phyloP scores from a whole-genome alignment of 441 rosid genomes.

The Populus hybrid region DNA sequence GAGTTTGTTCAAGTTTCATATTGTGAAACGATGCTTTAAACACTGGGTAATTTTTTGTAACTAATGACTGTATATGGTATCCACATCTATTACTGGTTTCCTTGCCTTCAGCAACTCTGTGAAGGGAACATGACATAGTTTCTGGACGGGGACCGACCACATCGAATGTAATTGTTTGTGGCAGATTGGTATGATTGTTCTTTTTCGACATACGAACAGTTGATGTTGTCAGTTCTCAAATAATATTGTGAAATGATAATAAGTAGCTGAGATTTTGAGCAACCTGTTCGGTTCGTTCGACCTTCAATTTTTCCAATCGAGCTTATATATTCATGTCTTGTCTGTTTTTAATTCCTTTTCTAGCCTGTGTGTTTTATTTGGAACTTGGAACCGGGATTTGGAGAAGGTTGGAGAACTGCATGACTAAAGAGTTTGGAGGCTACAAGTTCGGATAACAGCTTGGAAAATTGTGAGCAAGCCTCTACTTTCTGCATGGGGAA shows the following conservation, averaged over 20 bases:
- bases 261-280: not conserved
- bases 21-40: slow-evolving; percentile 22
- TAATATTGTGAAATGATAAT: not conserved
- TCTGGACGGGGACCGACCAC: slow-evolving; percentile 15
- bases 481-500: no score
- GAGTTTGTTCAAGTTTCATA: slow-evolving; percentile 21
- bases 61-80: slow-evolving; percentile 46
- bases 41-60: slow-evolving; percentile 34
- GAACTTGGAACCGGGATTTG: no score
- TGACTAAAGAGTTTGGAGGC: no score
- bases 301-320: no score
- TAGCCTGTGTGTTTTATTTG: no score
- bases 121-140: slow-evolving; percentile 24
- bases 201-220: not conserved
- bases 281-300: not conserved
- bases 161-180: slow-evolving; percentile 22
- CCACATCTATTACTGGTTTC: slow-evolving; percentile 15
- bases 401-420: no score
- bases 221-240: not conserved
- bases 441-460: no score
- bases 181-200: not conserved
- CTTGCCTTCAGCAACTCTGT: slow-evolving; percentile 20
- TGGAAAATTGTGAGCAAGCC: no score
- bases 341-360: no score
- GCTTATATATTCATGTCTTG: no score